Conservation (phyloP, 768 basidiomycete species). For the Leccinum ochraceum region DNA sequence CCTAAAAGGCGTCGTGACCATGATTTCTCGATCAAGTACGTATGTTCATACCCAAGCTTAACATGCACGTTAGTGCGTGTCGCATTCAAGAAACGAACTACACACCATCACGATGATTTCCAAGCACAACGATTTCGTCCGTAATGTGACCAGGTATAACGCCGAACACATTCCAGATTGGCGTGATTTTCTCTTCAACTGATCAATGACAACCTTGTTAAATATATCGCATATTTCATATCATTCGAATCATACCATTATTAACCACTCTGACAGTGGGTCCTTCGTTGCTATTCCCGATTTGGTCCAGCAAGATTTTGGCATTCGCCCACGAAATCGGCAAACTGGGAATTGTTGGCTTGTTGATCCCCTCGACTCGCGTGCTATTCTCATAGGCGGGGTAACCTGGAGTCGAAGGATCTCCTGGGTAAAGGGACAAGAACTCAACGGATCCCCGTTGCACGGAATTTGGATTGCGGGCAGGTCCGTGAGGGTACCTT, state of each 20-base stretch:
- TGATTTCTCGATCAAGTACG: no score
- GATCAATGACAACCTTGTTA: no score
- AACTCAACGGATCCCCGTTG: conserved; percentile 86
- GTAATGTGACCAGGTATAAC: conserved; percentile 82
- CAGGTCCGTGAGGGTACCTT: conserved; percentile 72
- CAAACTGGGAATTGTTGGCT: conserved; percentile 78
- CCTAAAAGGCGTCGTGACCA: conserved; percentile 8
- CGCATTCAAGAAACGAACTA: conserved; percentile 6
- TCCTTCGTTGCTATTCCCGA: conserved; percentile 37
- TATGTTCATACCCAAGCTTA: no score
- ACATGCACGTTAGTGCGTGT: no score
- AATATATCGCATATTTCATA: no score
- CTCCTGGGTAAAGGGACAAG: conserved; percentile 66
- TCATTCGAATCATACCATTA: conserved; percentile 40
- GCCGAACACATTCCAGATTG: conserved; percentile 92
- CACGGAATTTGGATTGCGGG: conserved; percentile 80
- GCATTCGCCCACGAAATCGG: conserved; percentile 91
- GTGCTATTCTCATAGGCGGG: conserved; percentile 85
- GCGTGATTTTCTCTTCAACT: conserved; percentile 81
- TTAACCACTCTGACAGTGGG: conserved; percentile 54
- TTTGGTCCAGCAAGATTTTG: conserved; percentile 54
- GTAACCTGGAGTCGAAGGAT: conserved; percentile 85
- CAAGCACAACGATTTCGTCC: conserved; percentile 85
- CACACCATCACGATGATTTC: conserved; percentile 87
- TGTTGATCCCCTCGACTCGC: conserved; percentile 57